Conservation (phyloP, 2,329 filamentous ascomycete species). For the Colletotrichum sp. region DNA sequence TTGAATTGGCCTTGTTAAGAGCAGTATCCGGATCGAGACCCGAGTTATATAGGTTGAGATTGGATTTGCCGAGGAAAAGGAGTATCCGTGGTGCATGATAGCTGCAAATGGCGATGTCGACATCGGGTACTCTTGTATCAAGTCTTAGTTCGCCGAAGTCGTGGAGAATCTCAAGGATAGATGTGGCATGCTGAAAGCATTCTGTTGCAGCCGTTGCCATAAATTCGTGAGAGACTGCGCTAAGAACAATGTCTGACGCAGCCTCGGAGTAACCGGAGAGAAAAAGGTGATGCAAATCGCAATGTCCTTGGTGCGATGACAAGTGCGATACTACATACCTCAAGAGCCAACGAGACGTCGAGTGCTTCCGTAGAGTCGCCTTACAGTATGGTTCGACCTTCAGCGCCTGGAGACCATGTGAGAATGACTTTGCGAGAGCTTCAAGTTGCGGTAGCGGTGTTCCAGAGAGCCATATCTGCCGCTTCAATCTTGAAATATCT, state of each 20-base stretch:
- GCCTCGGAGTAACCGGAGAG: conserved; percentile 43
- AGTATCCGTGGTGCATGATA: background rate
- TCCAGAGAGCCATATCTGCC: conserved; percentile 7
- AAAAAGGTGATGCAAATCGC: conserved; percentile 46
- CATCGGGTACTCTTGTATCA: background rate
- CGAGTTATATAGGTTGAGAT: background rate
- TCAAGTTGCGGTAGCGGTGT: background rate
- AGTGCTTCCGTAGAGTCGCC: background rate
- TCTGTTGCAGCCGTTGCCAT: background rate
- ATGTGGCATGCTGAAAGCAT: background rate
- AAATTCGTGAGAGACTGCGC: background rate
- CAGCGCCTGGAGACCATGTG: background rate
- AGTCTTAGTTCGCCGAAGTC: background rate
- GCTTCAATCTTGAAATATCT: conserved; percentile 24
- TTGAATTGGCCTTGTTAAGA: background rate
- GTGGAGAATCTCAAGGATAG: background rate
- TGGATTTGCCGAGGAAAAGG: background rate
- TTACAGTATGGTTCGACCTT: background rate
- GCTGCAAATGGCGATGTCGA: background rate
- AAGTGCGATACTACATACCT: conserved; percentile 20
- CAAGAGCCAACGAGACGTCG: conserved; percentile 21
- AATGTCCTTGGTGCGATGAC: conserved; percentile 19
- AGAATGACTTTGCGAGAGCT: conserved; percentile 18
- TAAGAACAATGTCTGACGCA: conserved; percentile 26
- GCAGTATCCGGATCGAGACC: background rate